Evolutionary conservation across 768 basidiomycete genomes (phyloP), one percentile per base, ranked within the genome.

Genomic region (Hemileccinum impolitum): DNA sequence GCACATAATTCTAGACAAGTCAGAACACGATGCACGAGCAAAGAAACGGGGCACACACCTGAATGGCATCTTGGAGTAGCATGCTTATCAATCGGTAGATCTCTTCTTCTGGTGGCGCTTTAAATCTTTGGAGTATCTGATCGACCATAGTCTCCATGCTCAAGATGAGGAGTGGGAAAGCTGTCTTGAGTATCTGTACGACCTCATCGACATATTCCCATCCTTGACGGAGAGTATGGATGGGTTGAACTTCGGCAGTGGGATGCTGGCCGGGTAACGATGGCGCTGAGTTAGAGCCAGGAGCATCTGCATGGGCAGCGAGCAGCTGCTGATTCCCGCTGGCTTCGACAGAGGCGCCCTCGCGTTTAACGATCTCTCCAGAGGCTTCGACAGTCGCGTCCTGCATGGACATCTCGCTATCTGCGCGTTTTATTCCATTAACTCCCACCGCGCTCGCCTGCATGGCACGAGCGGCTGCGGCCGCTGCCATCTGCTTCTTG

Each of bases 101-200:
- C 55, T 97, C 94, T 69, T 99, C 96, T 51, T 99, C 96, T 2
- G 83, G 78, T 1, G 80, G 77, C 2, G 88, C 81, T 66, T 96
- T 95, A 73, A 97, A 95, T 44, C 93, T 81, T 50, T 84, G 80
- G 18, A 83, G 77, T 55, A 99, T 88, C 68, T 97, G 94, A 56
- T 99, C 96, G 4, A 94, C 88, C 79, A 97, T 88, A 14, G 92
- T 94, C 71, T 99, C 96, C 76, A 99, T 77, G 48, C 93, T 96
- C 18, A 98, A 74, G 26, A 95, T 90, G 31, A 99, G 78, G 7
- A 99, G 77, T 0, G 96, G 96, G 76, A 94, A 96, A 0, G 91
- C 86, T 0, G 95, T 96, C 72, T 99, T 98, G 59, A 98, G 75
- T 32, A 91, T 84, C 63, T 94, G 87, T 36, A 94, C 81, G 49